Evolutionary conservation across 2,329 filamentous ascomycete species (phyloP), one percentile per base, ranked within the genome.

Genomic region (Fusarium odoratissimum): DNA sequence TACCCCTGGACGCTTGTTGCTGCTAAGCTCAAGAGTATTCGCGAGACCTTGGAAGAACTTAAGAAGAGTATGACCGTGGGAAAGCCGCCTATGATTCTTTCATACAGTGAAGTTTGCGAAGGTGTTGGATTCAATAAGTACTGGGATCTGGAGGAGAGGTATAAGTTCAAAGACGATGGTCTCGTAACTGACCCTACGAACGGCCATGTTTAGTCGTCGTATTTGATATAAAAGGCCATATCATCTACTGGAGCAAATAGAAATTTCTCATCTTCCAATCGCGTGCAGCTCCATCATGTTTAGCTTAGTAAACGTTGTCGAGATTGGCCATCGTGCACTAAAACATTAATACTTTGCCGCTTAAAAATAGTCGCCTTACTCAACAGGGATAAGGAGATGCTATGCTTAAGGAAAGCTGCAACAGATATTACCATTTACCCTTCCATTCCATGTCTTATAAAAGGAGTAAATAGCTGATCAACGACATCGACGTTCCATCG

Each of bases 111-210:
- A 57, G 83, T 86, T 1, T 85, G 82, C 52, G 80, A 83, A 13
- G 82, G 83, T 0, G 84, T 86, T 16, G 84, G 84, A 0, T 86
- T 86, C 60, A 81, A 82, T 25, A 80, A 83, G 44, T 84, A 84
- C 64, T 84, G 71, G 67, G 63, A 54, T 10, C 1, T 56, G 6
- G 38, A 56, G 16, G 52, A 56, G 13, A 35, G 30, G n/a, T 56
- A 56, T 1, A 44, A 56, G 21, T 56, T 56, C 28, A 56, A 9
- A 7, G 17, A 44, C 8, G 28, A 56, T 1, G 38, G 52, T 1
- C 38, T 44, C 0, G n/a, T 56, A 4, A 33, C 28, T 33, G n/a
- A 44, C 2, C 23, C 38, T 7, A 35, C 52, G 21, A 56, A 21
- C n/a, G 38, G 30, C 3, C 28, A 28, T 8, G 23, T n/a, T 21